Percentiles rank a stretch among this genome's conserved stretches.
phyloP scores from a whole-genome alignment of 1,284 basidiomycete species.

The Microbotryum violaceum region DNA sequence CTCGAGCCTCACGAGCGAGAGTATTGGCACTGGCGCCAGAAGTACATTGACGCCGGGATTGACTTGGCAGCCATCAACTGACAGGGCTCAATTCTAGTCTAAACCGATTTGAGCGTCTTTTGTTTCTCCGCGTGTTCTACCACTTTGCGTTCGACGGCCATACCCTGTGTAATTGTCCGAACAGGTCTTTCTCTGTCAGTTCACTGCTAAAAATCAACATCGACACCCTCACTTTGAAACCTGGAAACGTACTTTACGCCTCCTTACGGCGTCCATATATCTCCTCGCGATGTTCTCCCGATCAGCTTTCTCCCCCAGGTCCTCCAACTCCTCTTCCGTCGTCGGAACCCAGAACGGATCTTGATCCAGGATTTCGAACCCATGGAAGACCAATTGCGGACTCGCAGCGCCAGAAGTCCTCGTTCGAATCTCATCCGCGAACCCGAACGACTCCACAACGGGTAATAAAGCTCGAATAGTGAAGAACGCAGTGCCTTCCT shows the following conservation, averaged over 20 bases:
- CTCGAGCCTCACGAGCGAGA: conserved; percentile 21
- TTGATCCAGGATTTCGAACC: conserved; percentile 78
- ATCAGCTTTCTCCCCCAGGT: conserved; percentile 93
- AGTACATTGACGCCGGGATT: neutral
- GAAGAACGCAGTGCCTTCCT: conserved; percentile 94
- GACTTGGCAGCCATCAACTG: neutral
- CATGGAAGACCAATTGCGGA: conserved; percentile 92
- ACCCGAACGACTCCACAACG: conserved; percentile 94
- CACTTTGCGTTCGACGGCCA: conserved; percentile 87
- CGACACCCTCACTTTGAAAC: neutral
- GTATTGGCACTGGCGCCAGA: conserved; percentile 7
- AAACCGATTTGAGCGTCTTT: conserved; percentile 76
- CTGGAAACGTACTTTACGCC: conserved; percentile 53
- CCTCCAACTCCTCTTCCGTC: conserved; percentile 94
- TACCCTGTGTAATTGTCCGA: conserved; percentile 46
- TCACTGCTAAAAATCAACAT: neutral
- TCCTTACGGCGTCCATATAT: conserved; percentile 87
- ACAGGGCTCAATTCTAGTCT: neutral
- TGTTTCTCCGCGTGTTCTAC: conserved; percentile 94
- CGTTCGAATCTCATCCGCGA: conserved; percentile 95
- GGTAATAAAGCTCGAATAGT: conserved; percentile 84
- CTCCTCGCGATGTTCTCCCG: conserved; percentile 85
- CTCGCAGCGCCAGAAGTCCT: conserved; percentile 92
- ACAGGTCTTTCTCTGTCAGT: neutral
- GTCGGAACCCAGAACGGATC: conserved; percentile 99